Conservation (phyloP, 345 rosid genomes). For the Dipteronia dyeriana region DNA sequence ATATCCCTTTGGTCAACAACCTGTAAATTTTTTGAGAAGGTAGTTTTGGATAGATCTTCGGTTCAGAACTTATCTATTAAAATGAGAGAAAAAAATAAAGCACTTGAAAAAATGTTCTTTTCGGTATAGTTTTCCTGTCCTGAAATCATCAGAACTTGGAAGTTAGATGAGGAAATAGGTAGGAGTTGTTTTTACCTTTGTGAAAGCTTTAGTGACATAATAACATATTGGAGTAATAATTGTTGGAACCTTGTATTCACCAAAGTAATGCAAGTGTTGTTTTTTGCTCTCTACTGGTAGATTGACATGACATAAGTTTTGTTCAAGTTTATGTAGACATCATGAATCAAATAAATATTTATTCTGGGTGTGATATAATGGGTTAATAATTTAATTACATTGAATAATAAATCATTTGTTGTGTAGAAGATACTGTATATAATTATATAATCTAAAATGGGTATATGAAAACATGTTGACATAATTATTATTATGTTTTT, state of each 20-base stretch:
- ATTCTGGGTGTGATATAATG: not conserved
- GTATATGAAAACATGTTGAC: slow-evolving; percentile 1
- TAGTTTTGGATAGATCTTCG: not conserved
- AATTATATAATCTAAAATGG: not conserved
- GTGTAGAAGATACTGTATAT: not conserved
- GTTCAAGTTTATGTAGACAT: not conserved
- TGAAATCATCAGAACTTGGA: not conserved
- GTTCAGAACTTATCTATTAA: not conserved
- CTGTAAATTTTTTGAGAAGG: slow-evolving; percentile 32
- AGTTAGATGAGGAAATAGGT: not conserved
- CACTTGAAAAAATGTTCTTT: not conserved
- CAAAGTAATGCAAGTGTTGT: not conserved
- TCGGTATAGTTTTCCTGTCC: not conserved
- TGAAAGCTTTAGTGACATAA: not conserved
- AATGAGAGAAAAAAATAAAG: not conserved
- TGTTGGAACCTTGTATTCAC: not conserved
- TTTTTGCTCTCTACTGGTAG: not conserved
- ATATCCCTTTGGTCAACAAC: slow-evolving; percentile 12
- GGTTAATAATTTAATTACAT: not conserved
- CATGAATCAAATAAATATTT: not conserved
- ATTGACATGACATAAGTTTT: not conserved
- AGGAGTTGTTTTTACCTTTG: not conserved
- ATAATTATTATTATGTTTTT: not conserved
- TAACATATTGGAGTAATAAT: not conserved
- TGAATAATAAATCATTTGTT: too few relatives aligned